Conservation (phyloP, 2,329 filamentous ascomycete species). For the Colletotrichum sp. region DNA sequence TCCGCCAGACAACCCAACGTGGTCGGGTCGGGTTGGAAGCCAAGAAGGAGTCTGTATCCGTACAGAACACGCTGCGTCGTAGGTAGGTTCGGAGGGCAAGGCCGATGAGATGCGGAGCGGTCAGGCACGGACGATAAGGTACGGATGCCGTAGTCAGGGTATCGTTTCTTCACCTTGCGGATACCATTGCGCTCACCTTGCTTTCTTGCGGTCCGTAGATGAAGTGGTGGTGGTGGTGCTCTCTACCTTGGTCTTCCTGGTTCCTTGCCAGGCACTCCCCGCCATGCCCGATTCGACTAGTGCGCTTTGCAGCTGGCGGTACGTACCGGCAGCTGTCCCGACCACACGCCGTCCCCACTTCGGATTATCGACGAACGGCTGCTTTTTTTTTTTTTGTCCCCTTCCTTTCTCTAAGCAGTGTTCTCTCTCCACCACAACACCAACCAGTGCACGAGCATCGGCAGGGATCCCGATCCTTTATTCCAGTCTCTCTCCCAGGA, state of each 20-base stretch:
- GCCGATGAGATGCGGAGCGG: neutral
- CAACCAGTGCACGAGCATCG: slow-evolving; percentile 18
- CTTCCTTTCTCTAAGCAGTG: neutral
- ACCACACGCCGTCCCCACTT: neutral
- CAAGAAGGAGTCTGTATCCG: neutral
- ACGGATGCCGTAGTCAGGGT: neutral
- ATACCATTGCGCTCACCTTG: neutral
- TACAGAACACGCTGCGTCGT: neutral
- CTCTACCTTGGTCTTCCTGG: neutral
- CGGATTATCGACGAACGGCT: neutral
- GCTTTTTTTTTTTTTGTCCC: neutral
- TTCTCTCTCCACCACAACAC: slow-evolving; percentile 23
- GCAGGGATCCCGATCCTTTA: slow-evolving; percentile 21
- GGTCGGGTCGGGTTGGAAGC: neutral
- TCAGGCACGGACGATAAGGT: neutral
- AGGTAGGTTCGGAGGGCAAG: neutral
- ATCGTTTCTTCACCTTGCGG: neutral
- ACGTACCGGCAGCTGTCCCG: neutral
- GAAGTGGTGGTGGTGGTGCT: neutral
- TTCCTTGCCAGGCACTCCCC: neutral
- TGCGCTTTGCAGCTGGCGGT: neutral
- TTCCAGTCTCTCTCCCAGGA: neutral
- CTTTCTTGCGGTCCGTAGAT: neutral
- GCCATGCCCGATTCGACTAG: neutral
- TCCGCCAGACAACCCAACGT: neutral